Evolutionary conservation across 495 filamentous ascomycete species (phyloP), one percentile per base, ranked within the genome.

Genomic region (Parathielavia hyrcaniae): DNA sequence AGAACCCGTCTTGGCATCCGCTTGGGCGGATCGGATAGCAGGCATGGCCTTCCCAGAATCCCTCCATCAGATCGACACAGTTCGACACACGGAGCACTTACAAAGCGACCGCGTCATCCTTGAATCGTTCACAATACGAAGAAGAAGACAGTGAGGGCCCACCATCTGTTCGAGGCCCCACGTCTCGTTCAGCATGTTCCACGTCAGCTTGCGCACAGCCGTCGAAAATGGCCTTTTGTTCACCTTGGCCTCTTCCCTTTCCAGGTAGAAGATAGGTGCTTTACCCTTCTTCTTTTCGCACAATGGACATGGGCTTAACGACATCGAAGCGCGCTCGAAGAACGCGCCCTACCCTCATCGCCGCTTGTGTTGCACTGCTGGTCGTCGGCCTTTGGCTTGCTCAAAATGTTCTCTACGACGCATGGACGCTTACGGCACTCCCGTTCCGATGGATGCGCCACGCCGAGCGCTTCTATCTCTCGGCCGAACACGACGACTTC

Each of bases 401-500:
- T 38, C 68, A 64, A 30, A 10, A 35, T 5, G 5, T 69, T 2
- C 50, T 73, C 22, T 43, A 62, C 58, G 63, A 68, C 5, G 26
- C 64, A 19, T 63, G 56, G 52, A 66, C 67, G 8, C 67, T 74
- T 17, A 63, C 62, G 32, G 47, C 69, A 22, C 61, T 74, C 9
- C 69, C 69, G 1, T 38, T 67, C 35, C 50, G 59, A 12, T 75
- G 71, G 70, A 39, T 35, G 6, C 60, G 53, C 43, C 40, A 64
- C 49, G 50, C 64, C 40, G 34, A 59, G 1, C 36, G 19, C 2
- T 74, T 72, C 52, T 55, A 69, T 16, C 55, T 75, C 41, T 71
- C 69, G 0, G 43, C 60, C 20, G 44, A 66, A 10, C 48, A 34
- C 49, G 70, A 72, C 57, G 61, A 49, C 35, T 76, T 76, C 57